A percentile compares a stretch with the other conserved stretches of the same genome.
phyloP scores from a whole-genome alignment of 306 rosid genomes.

The Castanopsis chinensis region DNA sequence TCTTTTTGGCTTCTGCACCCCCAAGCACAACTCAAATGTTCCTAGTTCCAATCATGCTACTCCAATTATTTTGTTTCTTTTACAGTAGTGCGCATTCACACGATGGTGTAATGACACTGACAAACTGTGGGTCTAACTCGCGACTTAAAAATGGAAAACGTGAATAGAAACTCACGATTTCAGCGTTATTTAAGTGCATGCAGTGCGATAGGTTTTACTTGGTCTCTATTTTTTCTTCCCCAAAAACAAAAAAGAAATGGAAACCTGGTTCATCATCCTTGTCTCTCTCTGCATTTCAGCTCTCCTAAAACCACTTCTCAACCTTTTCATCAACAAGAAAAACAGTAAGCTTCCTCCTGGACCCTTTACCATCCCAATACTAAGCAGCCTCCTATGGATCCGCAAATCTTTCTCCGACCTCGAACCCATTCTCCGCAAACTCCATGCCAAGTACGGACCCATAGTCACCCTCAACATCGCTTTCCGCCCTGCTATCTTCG shows the following conservation, averaged over 20 bases:
- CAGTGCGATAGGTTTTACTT: too few relatives aligned
- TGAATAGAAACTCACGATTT: too few relatives aligned
- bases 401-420: slow-evolving; percentile 11
- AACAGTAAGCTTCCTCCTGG: slow-evolving; percentile 35
- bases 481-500: slow-evolving; percentile 20
- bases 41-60: too few relatives aligned
- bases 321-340: background rate
- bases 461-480: slow-evolving; percentile 31
- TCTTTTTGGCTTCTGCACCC: too few relatives aligned
- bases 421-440: slow-evolving; percentile 19
- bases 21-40: too few relatives aligned
- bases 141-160: too few relatives aligned
- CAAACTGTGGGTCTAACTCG: too few relatives aligned
- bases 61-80: too few relatives aligned
- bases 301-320: background rate
- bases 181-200: too few relatives aligned
- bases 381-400: slow-evolving; percentile 5
- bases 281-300: background rate
- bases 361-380: slow-evolving; percentile 16
- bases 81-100: too few relatives aligned
- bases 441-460: slow-evolving; percentile 30
- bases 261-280: slow-evolving; percentile 22
- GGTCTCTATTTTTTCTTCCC: too few relatives aligned
- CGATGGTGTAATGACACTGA: too few relatives aligned
- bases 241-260: slow-evolving; percentile 1